Conservation (phyloP, 2,329 filamentous ascomycete genomes). For the Aspergillus oerlinghausenensis region DNA sequence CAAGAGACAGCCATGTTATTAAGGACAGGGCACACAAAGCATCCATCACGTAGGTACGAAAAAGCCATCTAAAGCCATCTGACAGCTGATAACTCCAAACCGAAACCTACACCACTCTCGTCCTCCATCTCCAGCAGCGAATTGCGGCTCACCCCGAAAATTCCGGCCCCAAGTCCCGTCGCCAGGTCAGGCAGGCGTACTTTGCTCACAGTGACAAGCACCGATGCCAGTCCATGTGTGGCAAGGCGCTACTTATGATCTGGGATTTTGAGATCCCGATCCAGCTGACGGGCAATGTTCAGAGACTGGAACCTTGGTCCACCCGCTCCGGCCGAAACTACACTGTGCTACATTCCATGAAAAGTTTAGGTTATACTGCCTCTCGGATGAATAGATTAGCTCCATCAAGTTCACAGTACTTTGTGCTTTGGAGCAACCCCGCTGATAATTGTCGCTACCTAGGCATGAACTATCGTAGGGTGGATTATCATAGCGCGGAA, state of each 20-base stretch:
- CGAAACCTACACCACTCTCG: not conserved
- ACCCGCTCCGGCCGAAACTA: not conserved
- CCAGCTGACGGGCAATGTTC: too few relatives aligned
- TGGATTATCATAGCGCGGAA: not conserved
- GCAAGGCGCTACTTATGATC: not conserved
- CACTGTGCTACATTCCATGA: not conserved
- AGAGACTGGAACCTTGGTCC: not conserved
- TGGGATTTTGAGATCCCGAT: too few relatives aligned
- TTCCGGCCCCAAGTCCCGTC: not conserved
- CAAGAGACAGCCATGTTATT: too few relatives aligned
- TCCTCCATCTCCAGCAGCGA: not conserved
- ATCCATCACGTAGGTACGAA: not conserved
- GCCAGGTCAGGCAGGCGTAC: too few relatives aligned
- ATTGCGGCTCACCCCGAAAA: not conserved
- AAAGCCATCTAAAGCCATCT: not conserved
- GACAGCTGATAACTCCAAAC: not conserved
- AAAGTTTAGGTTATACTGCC: not conserved
- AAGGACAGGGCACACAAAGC: too few relatives aligned
- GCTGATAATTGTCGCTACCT: not conserved
- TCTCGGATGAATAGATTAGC: not conserved
- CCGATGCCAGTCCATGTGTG: not conserved
- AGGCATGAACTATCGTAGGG: not conserved
- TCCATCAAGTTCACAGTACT: not conserved
- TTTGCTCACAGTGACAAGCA: not conserved
- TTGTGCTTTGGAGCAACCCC: not conserved